Evolutionary conservation across 768 basidiomycete genomes (phyloP), one percentile per base, ranked within the genome.

Genomic region (Naematelia aurantialba): DNA sequence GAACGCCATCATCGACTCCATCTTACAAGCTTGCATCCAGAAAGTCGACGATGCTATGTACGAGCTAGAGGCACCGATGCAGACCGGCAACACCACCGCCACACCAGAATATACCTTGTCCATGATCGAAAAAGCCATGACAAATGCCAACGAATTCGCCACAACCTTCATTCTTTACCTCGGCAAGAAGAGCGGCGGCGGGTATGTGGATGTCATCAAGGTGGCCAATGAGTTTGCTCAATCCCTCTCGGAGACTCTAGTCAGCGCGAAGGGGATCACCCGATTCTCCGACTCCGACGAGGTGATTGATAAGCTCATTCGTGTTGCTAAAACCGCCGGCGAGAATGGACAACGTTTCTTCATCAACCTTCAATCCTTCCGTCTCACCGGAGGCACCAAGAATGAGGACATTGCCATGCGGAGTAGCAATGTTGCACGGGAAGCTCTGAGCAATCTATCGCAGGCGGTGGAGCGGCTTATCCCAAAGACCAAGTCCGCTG

Each of bases 21-120:
- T 98, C 73, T 80, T 99, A 21, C 90, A 96, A 75, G 89, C 91
- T 2, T 97, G 94, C 76, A 88, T 96, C 27, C 89, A 92, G 66
- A 98, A 98, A 78, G 87, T 99, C 24, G 96, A 99, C 66, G 93
- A 98, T 70, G 84, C 91, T 4, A 89, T 98, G 67, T 99, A 98
- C 78, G 96, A 98, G 77, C 83, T 99, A 44, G 94, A 99, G 77
- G 96, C 96, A 2, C 91, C 91, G 1, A 88, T 89, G 42, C 89
- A 91, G 69, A 88, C 88, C 3, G 96, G 94, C 34, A 97, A 98
- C 78, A 83, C 87, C 67, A 94, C 89, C 73, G 91, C 94, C n/a
- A 98, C 96, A 0, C 96, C 96, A 2, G 94, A 97, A 75, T 98
- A 98, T 76, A 94, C 92, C 0, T 81, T 97, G 17, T 96, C 96